Percentiles rank a stretch among this genome's conserved stretches.
These are phyloP conservation scores for Hippophae gyantsensis DNA, from an alignment of 306 rosid species.

Conservation along the genomic window DNA sequence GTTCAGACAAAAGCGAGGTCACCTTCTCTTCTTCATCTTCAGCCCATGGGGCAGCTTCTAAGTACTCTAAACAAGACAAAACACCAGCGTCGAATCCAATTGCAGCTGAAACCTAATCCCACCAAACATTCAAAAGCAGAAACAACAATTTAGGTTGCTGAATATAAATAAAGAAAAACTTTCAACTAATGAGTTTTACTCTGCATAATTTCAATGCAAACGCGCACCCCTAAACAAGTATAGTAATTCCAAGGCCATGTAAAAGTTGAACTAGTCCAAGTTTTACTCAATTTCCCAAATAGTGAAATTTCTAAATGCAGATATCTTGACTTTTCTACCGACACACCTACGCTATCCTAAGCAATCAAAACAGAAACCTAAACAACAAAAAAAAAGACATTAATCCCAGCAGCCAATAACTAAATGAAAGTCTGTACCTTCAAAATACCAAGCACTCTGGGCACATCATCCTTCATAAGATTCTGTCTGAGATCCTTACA, in stretches of 20 bases:
- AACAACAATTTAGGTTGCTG: slow-evolving; percentile 5
- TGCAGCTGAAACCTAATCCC: slow-evolving; percentile 75
- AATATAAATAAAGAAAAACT: not conserved
- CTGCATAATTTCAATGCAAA: not conserved
- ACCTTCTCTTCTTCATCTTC: slow-evolving; percentile 99
- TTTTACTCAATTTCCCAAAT: not conserved
- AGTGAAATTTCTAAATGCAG: not conserved
- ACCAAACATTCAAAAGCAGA: slow-evolving; percentile 3
- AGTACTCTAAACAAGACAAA: slow-evolving; percentile 88
- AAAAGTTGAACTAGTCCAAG: not conserved
- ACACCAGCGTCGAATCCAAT: slow-evolving; percentile 90
- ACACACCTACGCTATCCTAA: not conserved
- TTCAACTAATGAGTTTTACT: not conserved
- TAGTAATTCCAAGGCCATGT: not conserved
- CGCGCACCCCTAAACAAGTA: not conserved
- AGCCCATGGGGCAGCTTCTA: slow-evolving; percentile 97
- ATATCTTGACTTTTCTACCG: not conserved
- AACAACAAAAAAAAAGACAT: not conserved
- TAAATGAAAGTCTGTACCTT: slow-evolving; percentile 37
- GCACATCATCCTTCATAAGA: slow-evolving; percentile 83
- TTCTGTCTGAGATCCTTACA: slow-evolving; percentile 79
- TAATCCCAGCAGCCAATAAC: not conserved
- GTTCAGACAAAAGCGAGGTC: slow-evolving; percentile 80
- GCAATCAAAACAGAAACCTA: slow-evolving; percentile 1
- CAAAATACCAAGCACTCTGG: slow-evolving; percentile 70